These are phyloP conservation scores for Coniochaeta ligniaria DNA, from an alignment of 2,329 filamentous ascomycete species.

Conservation along the genomic window DNA sequence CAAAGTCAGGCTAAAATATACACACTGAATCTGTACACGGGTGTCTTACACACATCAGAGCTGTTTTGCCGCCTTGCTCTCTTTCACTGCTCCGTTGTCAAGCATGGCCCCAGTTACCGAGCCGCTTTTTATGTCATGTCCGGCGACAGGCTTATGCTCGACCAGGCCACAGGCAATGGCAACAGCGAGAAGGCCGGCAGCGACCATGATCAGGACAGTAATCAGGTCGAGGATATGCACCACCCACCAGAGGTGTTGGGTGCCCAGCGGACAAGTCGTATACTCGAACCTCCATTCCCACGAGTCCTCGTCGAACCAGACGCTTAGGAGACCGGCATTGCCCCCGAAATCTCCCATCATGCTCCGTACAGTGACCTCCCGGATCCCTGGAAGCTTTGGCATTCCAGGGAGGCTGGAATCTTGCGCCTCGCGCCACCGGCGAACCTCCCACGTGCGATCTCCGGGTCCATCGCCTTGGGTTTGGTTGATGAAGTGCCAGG, in stretches of 20 bases:
- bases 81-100: not conserved
- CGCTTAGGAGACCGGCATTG: slow-evolving; percentile 78
- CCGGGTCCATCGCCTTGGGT: slow-evolving; percentile 25
- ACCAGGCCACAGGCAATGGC: slow-evolving; percentile 25
- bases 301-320: slow-evolving; percentile 73
- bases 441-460: slow-evolving; percentile 43
- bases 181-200: slow-evolving; percentile 11
- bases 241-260: slow-evolving; percentile 91
- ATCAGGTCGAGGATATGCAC: slow-evolving; percentile 68
- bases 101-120: slow-evolving; percentile 3
- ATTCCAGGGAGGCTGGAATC: slow-evolving; percentile 30
- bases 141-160: slow-evolving; percentile 16
- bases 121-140: not conserved
- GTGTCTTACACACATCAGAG: not conserved
- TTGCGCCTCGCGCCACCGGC: slow-evolving; percentile 38
- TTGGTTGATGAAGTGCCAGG: slow-evolving; percentile 73
- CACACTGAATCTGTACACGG: not conserved
- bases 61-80: not conserved
- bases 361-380: slow-evolving; percentile 88
- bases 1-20: not conserved
- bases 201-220: slow-evolving; percentile 21
- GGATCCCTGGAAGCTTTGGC: slow-evolving; percentile 52
- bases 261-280: slow-evolving; percentile 67
- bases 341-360: slow-evolving; percentile 99
- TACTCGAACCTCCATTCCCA: slow-evolving; percentile 83